phyloP scores from a whole-genome alignment of 2,329 filamentous ascomycete genomes.

The Helotiales sp. region DNA sequence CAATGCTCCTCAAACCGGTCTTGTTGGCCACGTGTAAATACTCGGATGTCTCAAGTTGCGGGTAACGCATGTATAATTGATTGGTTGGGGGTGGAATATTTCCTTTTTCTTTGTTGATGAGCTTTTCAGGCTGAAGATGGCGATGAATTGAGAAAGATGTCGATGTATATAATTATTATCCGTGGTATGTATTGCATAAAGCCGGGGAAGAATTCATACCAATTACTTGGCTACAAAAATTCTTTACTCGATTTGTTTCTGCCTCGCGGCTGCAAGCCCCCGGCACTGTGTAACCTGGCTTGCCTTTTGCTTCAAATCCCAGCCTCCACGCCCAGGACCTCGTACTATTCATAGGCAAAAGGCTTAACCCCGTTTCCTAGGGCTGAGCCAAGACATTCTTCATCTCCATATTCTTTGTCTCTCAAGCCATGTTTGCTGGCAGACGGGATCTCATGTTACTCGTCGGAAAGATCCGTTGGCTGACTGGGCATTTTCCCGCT shows the following conservation, averaged over 20 bases:
- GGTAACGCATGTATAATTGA: background rate
- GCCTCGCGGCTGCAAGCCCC: background rate
- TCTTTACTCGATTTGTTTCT: background rate
- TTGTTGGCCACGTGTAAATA: conserved; percentile 39
- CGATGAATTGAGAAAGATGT: background rate
- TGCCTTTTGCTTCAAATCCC: background rate
- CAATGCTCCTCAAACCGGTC: conserved; percentile 38
- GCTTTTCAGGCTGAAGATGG: background rate
- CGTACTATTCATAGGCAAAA: background rate
- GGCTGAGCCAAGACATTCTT: background rate
- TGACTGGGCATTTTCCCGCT: background rate
- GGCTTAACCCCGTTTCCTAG: background rate
- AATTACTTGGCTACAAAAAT: background rate
- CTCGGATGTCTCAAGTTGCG: no score
- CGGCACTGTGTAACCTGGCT: background rate
- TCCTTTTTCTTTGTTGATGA: background rate
- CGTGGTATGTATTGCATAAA: conserved; percentile 2
- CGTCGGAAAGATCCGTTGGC: background rate
- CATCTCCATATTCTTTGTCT: background rate
- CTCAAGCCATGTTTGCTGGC: background rate
- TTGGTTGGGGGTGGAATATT: background rate
- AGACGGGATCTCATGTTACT: background rate
- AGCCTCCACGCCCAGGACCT: background rate
- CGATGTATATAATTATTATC: conserved; percentile 6
- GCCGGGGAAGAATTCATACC: background rate